Evolutionary conservation across 116 monocot genomes (phyloP).

Genomic region (Trichopus zeylanicus): DNA sequence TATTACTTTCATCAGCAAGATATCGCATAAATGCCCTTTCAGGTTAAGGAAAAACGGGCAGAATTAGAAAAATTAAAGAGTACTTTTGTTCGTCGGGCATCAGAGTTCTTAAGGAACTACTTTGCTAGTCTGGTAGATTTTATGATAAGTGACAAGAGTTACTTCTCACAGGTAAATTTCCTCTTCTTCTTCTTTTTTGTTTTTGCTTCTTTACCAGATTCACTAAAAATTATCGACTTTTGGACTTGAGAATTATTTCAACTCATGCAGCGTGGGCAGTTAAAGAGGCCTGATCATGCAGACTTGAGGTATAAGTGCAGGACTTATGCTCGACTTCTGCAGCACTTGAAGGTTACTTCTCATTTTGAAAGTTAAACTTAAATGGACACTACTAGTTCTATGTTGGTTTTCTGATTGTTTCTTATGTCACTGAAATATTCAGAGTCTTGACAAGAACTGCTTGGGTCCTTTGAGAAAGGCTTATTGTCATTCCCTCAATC

Average conservation of each 20-base stretch:
- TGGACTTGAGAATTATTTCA: slow-evolving; percentile 16
- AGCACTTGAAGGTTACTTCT: slow-evolving; percentile 82
- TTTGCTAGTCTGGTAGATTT: slow-evolving; percentile 95
- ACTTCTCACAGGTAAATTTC: slow-evolving; percentile 87
- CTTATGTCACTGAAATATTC: slow-evolving; percentile 3
- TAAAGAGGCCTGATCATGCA: slow-evolving; percentile 99
- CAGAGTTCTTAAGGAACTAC: slow-evolving; percentile 91
- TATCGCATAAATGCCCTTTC: not conserved
- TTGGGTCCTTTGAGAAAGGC: slow-evolving; percentile 92
- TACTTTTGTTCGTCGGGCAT: slow-evolving; percentile 85
- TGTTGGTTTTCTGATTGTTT: slow-evolving; percentile 1
- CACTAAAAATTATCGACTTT: slow-evolving; percentile 1
- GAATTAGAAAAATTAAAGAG: slow-evolving; percentile 80
- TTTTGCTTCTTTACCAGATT: not conserved
- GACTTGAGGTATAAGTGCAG: slow-evolving; percentile 96
- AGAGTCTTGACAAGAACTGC: slow-evolving; percentile 98
- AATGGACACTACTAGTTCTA: not conserved
- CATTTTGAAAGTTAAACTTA: not conserved
- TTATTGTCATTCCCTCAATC: slow-evolving; percentile 94
- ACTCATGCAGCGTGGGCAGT: slow-evolving; percentile 69
- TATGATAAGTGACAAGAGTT: slow-evolving; percentile 97
- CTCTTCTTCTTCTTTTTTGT: not conserved
- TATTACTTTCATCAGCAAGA: not conserved
- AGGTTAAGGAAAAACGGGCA: slow-evolving; percentile 86
- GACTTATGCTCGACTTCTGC: slow-evolving; percentile 96